Evolutionary conservation across 345 rosid genomes (phyloP), one percentile per base, ranked within the genome.

Genomic region (Toxicodendron radicans): DNA sequence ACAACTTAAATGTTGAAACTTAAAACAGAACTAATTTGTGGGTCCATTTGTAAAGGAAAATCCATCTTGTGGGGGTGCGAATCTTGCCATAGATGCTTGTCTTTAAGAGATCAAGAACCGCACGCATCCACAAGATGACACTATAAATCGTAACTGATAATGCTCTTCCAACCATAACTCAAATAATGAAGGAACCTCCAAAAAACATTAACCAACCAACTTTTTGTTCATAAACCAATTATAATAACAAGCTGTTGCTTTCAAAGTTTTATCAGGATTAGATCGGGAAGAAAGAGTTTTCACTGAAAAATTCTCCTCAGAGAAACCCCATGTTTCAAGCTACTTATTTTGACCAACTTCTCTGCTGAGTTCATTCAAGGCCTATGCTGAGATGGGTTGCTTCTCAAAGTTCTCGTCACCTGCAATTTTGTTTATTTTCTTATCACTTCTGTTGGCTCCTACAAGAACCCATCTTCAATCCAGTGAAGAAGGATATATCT

Each of bases 401-500:
- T 35, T 43, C 64, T 45, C 59, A 12, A 76, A 76, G 63, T 54
- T 66, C 73, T 73, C 72, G 75, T 49, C 58, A 64, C 56, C 63
- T 5, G 72, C 78, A 7, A 2, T 78, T 69, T 60, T 61, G 61
- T 63, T 80, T 74, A 20, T 73, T 1, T 18, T 81, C 62, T 76
- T 79, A 27, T 74, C 79, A 0, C 75, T 86, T 56, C 61, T 84
- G 4, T 73, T 84, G 75, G 52, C 83, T 76, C 78, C 82, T 46
- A 51, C 79, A n/a, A 77, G 4, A 9, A 64, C 85, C 82, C 84
- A 77, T 66, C 74, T 79, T 49, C 88, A 76, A 76, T 73, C 87
- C 51, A 53, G 58, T 18, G 78, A 79, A 78, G 74, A 71, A 18
- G 95, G 91, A 13, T 80, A 62, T 76, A 71, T 90, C 63, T 91